Evolutionary conservation across 805 yeast genomes (phyloP), one percentile per base, ranked within the genome.

Genomic region (Priceomyces castillae): DNA sequence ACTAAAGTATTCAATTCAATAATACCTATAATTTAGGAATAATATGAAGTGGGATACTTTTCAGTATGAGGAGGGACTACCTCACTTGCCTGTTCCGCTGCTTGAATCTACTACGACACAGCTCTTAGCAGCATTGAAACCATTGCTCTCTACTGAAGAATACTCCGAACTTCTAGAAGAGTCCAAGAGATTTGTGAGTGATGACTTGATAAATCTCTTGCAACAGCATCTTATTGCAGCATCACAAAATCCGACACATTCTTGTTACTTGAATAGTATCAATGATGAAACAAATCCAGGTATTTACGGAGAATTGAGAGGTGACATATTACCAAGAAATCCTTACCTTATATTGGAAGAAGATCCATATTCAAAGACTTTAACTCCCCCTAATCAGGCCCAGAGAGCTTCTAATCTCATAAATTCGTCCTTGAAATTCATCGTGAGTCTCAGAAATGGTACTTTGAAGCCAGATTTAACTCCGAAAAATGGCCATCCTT

Each of bases 341-440:
- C 95, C 95, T 1, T 85, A 83, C 54, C 71, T 86, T 50, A 77
- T 86, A 9, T 61, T 86, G 14, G 89, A 84, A 49, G 84, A 84
- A 56, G 95, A 86, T 50, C 90, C 92, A 1, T 71, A 80, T 48
- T 72, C 79, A 14, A 64, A 64, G 54, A 69, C 75, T 14, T 58
- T 71, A 43, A 76, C 75, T 46, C 82, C 82, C 4, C 86, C 88
- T 12, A 69, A 77, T 40, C 95, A 86, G 63, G 68, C 79, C 9
- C 83, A 80, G 48, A 61, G 92, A 30, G 82, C 90, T 7, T 80
- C 90, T 2, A 81, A 77, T 20, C 63, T 86, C 48, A 73, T 84
- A 20, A 76, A 80, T 41, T 82, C 90, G 3, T 74, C 87, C 2
- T 65, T 84, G 54, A 77, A 86, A 59, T 86, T 86, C 50, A 73